Base-by-base conservation (phyloP, 176 grass and related monocot species). In the Microstegium vimineum region DNA sequence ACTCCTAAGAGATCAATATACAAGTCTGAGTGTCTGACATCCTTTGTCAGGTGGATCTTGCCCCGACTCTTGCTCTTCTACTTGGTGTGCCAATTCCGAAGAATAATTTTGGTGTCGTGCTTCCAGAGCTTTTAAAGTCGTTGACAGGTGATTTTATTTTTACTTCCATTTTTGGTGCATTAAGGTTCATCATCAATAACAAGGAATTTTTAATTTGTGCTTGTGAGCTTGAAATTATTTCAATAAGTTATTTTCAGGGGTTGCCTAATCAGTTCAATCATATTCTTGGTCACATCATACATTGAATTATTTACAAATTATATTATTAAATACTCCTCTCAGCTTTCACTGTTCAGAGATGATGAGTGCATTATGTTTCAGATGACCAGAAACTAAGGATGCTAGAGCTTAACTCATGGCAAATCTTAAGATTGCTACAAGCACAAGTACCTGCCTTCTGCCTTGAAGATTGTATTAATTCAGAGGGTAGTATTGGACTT, bases 41-140 rank as follows among this genome's bases (percentile, higher is more conserved):
- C 52, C 26, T 89, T 84, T 80, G 20, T 41, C 84, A 98, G 95
- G 92, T 98, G 69, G 95, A 98, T 79, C 86, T 98, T 83, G 37
- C 92, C 26, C 90, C 95, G 70, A 98, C 95, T 66, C 76, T 98
- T 66, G 82, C 95, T 90, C 88, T 98, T 74, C 93, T 95, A n/a
- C 72, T 98, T 62, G 95, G 92, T 15, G 73, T 90, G 73, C 95
- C 92, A 34, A 98, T 98, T 87, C 95, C 95, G 0, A 98, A 94
- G 76, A 98, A 98, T 71, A 98, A 95, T 68, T 91, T 98, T 79
- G 95, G 95, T 84, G 89, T 95, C 25, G 51, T 94, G 81, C 80
- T 98, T 82, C 88, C 70, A 40, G 78, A 84, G n/a, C 59, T 91
- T 85, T 90, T 98, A 77, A 86, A 93, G 79, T 91, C 83, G 71